These are phyloP conservation scores for Uromyces viciae-fabae DNA, from an alignment of 1,284 basidiomycete species.

Conservation along the genomic window DNA sequence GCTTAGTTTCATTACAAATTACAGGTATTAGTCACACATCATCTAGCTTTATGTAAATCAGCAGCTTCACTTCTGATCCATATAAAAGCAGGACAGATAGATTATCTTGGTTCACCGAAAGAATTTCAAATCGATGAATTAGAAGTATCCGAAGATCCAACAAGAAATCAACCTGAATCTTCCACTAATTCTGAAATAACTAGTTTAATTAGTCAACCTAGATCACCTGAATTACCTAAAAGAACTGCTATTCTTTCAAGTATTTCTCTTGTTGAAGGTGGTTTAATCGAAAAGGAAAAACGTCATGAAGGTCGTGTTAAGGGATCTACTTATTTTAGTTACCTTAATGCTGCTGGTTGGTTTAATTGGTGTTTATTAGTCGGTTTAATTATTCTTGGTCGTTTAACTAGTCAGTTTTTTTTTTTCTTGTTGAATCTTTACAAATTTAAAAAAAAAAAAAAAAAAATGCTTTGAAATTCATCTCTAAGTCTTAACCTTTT, in stretches of 20 bases:
- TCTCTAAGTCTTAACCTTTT: too few relatives aligned
- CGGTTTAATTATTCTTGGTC: slow-evolving; percentile 61
- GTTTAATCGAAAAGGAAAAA: slow-evolving; percentile 63
- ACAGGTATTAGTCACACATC: slow-evolving; percentile 43
- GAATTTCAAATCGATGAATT: slow-evolving; percentile 8
- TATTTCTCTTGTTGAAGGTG: neutral
- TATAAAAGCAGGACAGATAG: slow-evolving; percentile 20
- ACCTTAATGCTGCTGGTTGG: slow-evolving; percentile 64
- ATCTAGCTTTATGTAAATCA: slow-evolving; percentile 36
- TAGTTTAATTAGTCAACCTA: neutral
- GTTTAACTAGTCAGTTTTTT: slow-evolving; percentile 61
- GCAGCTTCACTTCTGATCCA: slow-evolving; percentile 33
- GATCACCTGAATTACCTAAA: neutral
- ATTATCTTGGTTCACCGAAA: slow-evolving; percentile 21
- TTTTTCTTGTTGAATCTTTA: too few relatives aligned
- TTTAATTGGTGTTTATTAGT: slow-evolving; percentile 62
- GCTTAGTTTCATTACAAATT: neutral
- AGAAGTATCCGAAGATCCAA: slow-evolving; percentile 17
- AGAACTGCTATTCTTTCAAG: neutral
- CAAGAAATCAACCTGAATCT: slow-evolving; percentile 8
- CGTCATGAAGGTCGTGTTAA: slow-evolving; percentile 67
- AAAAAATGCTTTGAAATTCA: too few relatives aligned
- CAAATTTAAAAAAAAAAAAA: too few relatives aligned
- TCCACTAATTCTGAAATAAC: neutral
- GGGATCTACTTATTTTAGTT: slow-evolving; percentile 61